Evolutionary conservation across 805 yeast species (phyloP).

Genomic region (Tetrapisispora namnaoensis): DNA sequence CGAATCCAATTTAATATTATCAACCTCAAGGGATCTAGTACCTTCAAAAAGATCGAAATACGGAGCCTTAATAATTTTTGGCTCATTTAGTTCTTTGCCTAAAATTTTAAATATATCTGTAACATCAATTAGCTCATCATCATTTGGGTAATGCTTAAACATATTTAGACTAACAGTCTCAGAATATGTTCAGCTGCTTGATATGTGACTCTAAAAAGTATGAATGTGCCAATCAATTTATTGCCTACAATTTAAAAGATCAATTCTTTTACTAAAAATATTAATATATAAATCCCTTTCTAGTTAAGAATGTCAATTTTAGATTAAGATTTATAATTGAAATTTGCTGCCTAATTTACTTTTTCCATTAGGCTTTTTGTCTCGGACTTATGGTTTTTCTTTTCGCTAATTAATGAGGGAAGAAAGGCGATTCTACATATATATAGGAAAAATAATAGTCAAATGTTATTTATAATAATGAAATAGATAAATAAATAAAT

Average conservation of each 20-base stretch:
- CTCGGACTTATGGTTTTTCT: no score
- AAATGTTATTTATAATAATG: no score
- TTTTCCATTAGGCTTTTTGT: no score
- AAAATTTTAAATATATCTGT: conserved; percentile 41
- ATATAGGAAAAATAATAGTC: no score
- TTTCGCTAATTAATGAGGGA: no score
- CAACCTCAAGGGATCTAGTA: conserved; percentile 75
- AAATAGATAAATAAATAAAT: no score
- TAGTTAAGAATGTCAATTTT: not conserved
- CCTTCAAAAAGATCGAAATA: conserved; percentile 68
- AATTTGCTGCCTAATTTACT: no score
- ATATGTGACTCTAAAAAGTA: not conserved
- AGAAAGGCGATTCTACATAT: no score
- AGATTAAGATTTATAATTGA: no score
- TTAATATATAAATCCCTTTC: not conserved
- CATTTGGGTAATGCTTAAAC: not conserved
- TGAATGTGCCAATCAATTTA: no score
- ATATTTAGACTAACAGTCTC: not conserved
- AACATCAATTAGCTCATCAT: conserved; percentile 36
- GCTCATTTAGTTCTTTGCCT: conserved; percentile 31
- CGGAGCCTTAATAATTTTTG: conserved; percentile 50
- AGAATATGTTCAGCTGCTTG: not conserved
- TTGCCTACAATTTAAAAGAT: no score
- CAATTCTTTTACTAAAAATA: not conserved
- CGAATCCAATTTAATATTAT: conserved; percentile 67